Evolutionary conservation across 345 rosid species (phyloP), one percentile per base, ranked within the genome.

Genomic region (Psidium guajava): DNA sequence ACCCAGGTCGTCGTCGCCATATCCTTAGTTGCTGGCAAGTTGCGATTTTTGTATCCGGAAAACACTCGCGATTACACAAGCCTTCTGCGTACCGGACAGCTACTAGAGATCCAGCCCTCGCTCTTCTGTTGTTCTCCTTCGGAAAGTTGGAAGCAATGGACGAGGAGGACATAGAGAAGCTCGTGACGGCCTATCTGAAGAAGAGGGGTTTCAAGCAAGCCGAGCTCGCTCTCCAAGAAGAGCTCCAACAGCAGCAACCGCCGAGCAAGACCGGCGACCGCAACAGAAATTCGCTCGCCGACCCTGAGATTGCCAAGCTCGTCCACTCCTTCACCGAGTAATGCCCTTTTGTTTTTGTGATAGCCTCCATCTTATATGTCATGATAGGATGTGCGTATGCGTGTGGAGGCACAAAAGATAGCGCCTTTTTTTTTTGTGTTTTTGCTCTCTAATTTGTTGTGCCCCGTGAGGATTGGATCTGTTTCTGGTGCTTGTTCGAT

Each of bases 171-270:
- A 85, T 85, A 58, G 84, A 83, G 73, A 87, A 87, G 83, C 92
- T 94, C 54, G 98, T 96, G 13, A 89, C 91, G 81, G 90, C 93
- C 50, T 97, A 94, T 89, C 84, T 96, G 95, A 95, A 92, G 93
- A 98, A 94, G 96, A 98, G 90, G 83, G 99, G 99, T 1, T 98
- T 98, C 89, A 90, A 87, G 86, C 91, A 92, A 32, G 92, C 95
- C 3, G 95, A 92, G 87, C 90, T 85, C 53, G 92, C 91, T 54
- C 92, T 91, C 88, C 94, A 91, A 57, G 95, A 94, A 12, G 95
- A 92, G 89, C 91, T 92, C 88, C 96, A 93, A 73, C 87, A 87
- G 57, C 88, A 53, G 24, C 86, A 83, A 8, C 88, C 83, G 54
- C 54, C 64, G 40, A 69, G 80, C 11, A 69, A 69, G 80, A 6